A percentile compares a stretch with the other conserved stretches of the same genome.
Conservation (phyloP, 2,329 filamentous ascomycete species). For the Beauveria pseudobassiana region DNA sequence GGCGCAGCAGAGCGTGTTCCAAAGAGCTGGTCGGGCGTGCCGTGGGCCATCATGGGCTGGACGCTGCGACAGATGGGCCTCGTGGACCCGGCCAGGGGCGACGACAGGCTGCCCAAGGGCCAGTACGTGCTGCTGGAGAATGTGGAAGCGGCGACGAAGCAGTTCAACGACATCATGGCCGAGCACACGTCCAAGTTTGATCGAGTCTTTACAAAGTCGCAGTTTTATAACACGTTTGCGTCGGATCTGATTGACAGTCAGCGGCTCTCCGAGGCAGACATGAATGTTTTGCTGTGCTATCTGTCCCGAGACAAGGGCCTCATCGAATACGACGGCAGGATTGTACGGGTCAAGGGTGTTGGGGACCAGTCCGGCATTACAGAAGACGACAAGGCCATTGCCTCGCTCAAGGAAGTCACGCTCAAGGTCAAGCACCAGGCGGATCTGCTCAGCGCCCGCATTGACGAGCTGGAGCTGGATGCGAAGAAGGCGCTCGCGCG, state of each 20-base stretch:
- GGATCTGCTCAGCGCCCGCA: slow-evolving; percentile 54
- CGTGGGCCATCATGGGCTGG: slow-evolving; percentile 70
- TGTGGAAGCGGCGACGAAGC: slow-evolving; percentile 50
- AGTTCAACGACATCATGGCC: slow-evolving; percentile 39
- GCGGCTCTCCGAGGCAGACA: slow-evolving; percentile 53
- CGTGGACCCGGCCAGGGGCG: slow-evolving; percentile 35
- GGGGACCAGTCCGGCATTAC: slow-evolving; percentile 51
- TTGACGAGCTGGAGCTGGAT: slow-evolving; percentile 54
- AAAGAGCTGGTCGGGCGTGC: slow-evolving; percentile 58
- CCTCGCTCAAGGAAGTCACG: slow-evolving; percentile 73
- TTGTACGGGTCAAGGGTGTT: slow-evolving; percentile 63
- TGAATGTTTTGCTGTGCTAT: slow-evolving; percentile 63
- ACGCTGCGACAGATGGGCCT: slow-evolving; percentile 63
- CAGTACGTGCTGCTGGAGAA: slow-evolving; percentile 60
- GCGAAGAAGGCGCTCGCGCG: slow-evolving; percentile 64
- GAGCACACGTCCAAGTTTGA: slow-evolving; percentile 48
- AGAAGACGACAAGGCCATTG: slow-evolving; percentile 72
- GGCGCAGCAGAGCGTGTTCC: slow-evolving; percentile 64
- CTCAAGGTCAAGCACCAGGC: slow-evolving; percentile 68
- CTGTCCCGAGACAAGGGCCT: slow-evolving; percentile 58
- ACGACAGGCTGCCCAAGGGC: slow-evolving; percentile 51
- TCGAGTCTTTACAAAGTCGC: slow-evolving; percentile 57
- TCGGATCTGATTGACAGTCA: slow-evolving; percentile 40
- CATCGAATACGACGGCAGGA: slow-evolving; percentile 55
- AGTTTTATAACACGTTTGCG: slow-evolving; percentile 54